Percentiles rank a stretch among this genome's conserved stretches.
These are phyloP conservation scores for Rhodotorula sp. DNA, from an alignment of 1,284 basidiomycete species.

Conservation along the genomic window DNA sequence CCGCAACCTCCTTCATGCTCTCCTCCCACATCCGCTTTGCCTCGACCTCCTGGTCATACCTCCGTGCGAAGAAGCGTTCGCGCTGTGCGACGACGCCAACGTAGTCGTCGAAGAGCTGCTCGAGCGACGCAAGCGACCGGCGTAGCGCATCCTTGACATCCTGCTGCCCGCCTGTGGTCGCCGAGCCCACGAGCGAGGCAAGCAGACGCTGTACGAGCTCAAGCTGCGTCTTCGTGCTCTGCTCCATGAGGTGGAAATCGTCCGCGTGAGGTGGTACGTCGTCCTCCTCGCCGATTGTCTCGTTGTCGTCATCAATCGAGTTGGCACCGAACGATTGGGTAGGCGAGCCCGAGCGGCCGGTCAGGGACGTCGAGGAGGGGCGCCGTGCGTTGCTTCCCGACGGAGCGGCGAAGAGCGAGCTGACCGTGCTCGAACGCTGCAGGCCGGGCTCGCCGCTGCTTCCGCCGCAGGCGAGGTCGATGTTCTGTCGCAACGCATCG, in stretches of 20 bases:
- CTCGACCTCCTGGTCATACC: constrained; percentile 74
- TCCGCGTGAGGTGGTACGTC: constrained; percentile 64
- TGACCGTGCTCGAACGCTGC: not conserved
- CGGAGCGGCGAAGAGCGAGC: not conserved
- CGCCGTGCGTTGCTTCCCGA: not conserved
- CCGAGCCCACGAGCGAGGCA: constrained; percentile 54
- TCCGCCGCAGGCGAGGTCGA: constrained; percentile 61
- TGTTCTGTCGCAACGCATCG: constrained; percentile 69
- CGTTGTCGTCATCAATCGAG: constrained; percentile 44
- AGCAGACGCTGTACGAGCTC: constrained; percentile 74
- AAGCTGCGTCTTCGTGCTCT: constrained; percentile 74
- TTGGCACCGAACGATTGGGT: constrained; percentile 22
- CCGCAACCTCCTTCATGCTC: constrained; percentile 79
- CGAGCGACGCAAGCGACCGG: constrained; percentile 64
- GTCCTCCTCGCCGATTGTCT: constrained; percentile 44
- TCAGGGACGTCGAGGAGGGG: not conserved
- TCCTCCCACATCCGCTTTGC: constrained; percentile 80
- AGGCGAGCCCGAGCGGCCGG: constrained; percentile 7
- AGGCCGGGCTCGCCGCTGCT: constrained; percentile 20
- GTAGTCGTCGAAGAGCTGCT: constrained; percentile 68
- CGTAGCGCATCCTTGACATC: constrained; percentile 65
- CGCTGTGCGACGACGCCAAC: constrained; percentile 72
- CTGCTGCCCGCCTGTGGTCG: constrained; percentile 43
- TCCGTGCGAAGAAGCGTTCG: constrained; percentile 67
- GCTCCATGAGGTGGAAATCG: constrained; percentile 72